Conservation (phyloP, 2,329 filamentous ascomycete species). For the Talaromyces sp. region DNA sequence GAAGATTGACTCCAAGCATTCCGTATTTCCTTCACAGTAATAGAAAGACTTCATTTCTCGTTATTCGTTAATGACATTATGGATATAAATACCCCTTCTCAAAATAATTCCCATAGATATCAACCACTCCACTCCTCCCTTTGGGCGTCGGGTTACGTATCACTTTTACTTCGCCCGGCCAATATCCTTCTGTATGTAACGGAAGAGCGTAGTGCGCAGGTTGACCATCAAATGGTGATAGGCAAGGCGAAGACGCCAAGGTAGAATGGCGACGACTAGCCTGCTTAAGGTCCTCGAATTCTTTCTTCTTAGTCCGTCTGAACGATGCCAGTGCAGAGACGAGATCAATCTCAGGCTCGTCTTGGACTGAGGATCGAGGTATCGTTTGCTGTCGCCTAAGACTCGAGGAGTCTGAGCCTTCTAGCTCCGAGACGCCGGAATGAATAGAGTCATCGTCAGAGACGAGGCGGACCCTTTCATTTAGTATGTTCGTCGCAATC, state of each 20-base stretch:
- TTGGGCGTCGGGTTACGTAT: slow-evolving; percentile 46
- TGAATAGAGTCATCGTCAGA: slow-evolving; percentile 25
- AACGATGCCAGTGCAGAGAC: slow-evolving; percentile 54
- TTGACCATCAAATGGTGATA: slow-evolving; percentile 23
- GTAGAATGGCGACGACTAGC: slow-evolving; percentile 23
- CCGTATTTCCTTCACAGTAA: not conserved
- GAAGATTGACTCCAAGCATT: not conserved
- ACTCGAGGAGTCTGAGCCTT: slow-evolving; percentile 11
- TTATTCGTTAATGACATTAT: slow-evolving; percentile 23
- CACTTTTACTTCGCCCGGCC: slow-evolving; percentile 58
- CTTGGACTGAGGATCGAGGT: slow-evolving; percentile 6
- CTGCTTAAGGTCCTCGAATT: slow-evolving; percentile 41
- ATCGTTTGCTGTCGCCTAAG: slow-evolving; percentile 1
- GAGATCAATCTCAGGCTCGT: slow-evolving; percentile 45
- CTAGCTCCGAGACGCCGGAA: slow-evolving; percentile 20
- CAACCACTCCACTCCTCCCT: slow-evolving; percentile 44
- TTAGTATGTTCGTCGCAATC: slow-evolving; percentile 41
- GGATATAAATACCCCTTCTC: slow-evolving; percentile 53
- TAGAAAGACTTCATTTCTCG: not conserved
- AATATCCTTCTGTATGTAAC: slow-evolving; percentile 54
- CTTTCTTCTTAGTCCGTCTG: slow-evolving; percentile 50
- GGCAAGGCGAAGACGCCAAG: not conserved
- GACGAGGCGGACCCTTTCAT: slow-evolving; percentile 45
- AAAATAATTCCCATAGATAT: slow-evolving; percentile 54
- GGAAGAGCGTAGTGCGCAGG: slow-evolving; percentile 25